Conservation (phyloP, 1,139 yeast species). For the Geotrichum australiense region DNA sequence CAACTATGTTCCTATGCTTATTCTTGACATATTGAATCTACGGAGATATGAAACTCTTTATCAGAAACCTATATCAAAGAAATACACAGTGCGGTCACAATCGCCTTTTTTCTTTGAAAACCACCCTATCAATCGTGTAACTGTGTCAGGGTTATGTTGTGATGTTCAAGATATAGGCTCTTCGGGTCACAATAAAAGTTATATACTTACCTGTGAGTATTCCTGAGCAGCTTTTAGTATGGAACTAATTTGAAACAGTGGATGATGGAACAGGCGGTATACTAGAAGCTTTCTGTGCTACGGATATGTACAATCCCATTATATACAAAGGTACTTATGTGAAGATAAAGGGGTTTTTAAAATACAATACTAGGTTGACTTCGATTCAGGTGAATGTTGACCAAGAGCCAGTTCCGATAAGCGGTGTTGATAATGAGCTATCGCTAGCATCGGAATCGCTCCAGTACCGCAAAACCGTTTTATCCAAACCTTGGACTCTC, state of each 20-base stretch:
- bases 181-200: neutral
- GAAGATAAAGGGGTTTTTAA: neutral
- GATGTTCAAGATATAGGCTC: slow-evolving; percentile 8
- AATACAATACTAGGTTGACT: neutral
- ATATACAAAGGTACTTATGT: neutral
- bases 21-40: slow-evolving; percentile 19
- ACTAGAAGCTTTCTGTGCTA: neutral
- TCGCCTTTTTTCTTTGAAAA: slow-evolving; percentile 24
- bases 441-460: neutral
- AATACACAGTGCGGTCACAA: slow-evolving; percentile 1
- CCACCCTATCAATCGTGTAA: slow-evolving; percentile 27
- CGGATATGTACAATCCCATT: neutral
- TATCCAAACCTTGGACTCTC: neutral
- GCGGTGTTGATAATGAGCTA: neutral
- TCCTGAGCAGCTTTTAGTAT: neutral
- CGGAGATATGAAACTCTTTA: slow-evolving; percentile 16
- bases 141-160: slow-evolving; percentile 23
- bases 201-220: neutral
- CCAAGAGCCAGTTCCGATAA: neutral
- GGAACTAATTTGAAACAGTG: neutral
- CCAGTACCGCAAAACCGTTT: neutral
- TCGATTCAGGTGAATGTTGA: neutral
- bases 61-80: neutral
- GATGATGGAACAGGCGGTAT: slow-evolving; percentile 1
- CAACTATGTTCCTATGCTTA: slow-evolving; percentile 23